Percentiles rank a stretch among this genome's conserved stretches.
These are phyloP conservation scores for Chlorella ohadii DNA, from an alignment of 139 green algal species.

Conservation along the genomic window DNA sequence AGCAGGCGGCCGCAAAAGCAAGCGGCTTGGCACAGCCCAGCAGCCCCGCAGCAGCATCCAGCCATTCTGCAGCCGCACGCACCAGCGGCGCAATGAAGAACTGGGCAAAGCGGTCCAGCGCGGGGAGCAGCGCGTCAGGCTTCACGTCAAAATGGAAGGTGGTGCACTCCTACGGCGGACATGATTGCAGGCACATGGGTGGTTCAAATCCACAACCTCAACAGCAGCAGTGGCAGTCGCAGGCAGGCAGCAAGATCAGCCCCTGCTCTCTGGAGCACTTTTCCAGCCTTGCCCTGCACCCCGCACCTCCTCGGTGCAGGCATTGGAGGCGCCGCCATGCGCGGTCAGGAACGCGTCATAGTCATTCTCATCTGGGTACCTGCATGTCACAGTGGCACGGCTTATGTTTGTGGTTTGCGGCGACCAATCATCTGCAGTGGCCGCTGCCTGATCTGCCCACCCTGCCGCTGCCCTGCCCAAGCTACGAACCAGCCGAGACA, in stretches of 20 bases:
- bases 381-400: no score
- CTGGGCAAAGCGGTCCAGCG: conserved; percentile 93
- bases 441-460: no score
- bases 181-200: no score
- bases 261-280: not conserved
- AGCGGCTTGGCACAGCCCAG: no score
- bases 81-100: conserved; percentile 95
- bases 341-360: conserved; percentile 93
- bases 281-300: not conserved
- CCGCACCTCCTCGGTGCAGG: conserved; percentile 91
- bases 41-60: no score
- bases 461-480: no score
- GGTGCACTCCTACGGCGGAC: conserved; percentile 68
- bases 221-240: not conserved
- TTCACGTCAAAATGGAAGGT: conserved; percentile 72
- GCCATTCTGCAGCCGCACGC: no score
- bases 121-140: conserved; percentile 72
- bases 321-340: conserved; percentile 91
- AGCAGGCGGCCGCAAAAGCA: no score
- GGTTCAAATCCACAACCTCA: no score
- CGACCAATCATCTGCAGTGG: no score
- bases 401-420: no score
- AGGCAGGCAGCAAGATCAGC: not conserved
- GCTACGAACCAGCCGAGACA: no score
- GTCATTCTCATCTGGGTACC: conserved; percentile 95